phyloP scores from a whole-genome alignment of 2,329 filamentous ascomycete species.

The Tolypocladium endophyticum region DNA sequence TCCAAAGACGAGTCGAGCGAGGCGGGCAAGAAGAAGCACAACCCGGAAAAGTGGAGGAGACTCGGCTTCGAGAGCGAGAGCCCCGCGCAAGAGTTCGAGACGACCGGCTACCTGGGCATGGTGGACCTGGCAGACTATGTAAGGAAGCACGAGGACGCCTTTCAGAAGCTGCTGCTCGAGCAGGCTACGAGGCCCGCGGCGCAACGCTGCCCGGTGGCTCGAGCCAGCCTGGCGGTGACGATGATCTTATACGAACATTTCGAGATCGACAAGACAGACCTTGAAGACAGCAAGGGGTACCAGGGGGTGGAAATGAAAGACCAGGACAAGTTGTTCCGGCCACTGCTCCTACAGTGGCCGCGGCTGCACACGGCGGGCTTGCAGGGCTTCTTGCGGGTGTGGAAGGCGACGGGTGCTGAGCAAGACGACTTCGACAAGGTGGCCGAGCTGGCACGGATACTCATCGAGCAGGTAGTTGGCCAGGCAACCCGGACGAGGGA shows the following conservation, averaged over 20 bases:
- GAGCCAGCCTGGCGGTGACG: conserved; percentile 78
- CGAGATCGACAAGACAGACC: conserved; percentile 75
- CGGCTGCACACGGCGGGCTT: conserved; percentile 76
- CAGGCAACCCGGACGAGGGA: conserved; percentile 73
- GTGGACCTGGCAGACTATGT: conserved; percentile 97
- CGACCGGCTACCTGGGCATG: conserved; percentile 83
- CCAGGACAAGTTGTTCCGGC: conserved; percentile 78
- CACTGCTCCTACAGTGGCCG: conserved; percentile 86
- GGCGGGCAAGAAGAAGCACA: conserved; percentile 51
- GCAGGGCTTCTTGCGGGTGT: conserved; percentile 80
- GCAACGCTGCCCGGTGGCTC: conserved; percentile 76
- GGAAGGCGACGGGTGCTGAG: conserved; percentile 81
- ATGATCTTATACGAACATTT: conserved; percentile 91
- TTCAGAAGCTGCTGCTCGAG: conserved; percentile 85
- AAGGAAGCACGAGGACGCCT: conserved; percentile 80
- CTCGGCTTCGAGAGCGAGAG: conserved; percentile 87
- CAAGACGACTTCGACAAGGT: conserved; percentile 89
- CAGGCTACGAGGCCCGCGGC: conserved; percentile 63
- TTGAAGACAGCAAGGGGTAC: conserved; percentile 68
- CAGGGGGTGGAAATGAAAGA: conserved; percentile 65
- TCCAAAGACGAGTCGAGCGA: conserved; percentile 24
- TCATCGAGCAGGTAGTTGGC: conserved; percentile 83
- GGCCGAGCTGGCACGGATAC: conserved; percentile 77
- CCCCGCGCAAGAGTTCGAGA: conserved; percentile 75
- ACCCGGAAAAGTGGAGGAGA: conserved; percentile 85